Base-by-base conservation (phyloP, 176 grass and related monocot species). In the Oryza rufipogon region DNA sequence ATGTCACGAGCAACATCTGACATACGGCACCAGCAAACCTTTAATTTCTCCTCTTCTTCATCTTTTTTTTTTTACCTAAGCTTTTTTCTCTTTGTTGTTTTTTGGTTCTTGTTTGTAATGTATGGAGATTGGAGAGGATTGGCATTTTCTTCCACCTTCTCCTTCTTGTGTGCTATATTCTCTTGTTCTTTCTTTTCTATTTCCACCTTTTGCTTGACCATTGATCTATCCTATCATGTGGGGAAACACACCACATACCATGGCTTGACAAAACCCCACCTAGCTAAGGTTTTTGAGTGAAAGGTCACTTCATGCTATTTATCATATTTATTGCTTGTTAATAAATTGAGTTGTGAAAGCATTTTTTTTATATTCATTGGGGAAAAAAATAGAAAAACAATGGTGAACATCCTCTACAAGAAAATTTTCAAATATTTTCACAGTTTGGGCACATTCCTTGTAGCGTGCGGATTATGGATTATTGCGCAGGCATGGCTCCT, bases 1-100 rank as follows among this genome's bases (percentile, higher is more conserved):
- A 7, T 25, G 84, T 30, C 75, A 79, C 84, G 84, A 86, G 75
- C 39, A 0, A 33, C 20, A 33, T 79, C 83, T 86, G 83, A 79
- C 75, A 79, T 63, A 63, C 38, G 74, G 65, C 65, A 77, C 10
- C 19, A 15, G 20, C 36, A 77, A 77, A 34, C 22, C 33, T 47
- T 72, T 54, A 54, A 54, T 46, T 38, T 46, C 11, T 48, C 8
- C 14, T 5, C 9, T 14, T 38, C 13, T 68, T 16, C 6, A 0
- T 1, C 2, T 61, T 22, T 61, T 22, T 61, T 7, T 61, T 22
- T 61, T 22, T 22, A 22, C 6, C 4, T 38, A 23, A 33, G 46
- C 69, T 73, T 63, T 73, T 36, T 36, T 17, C 15, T 25, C 26
- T 32, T 11, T 46, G 52, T 10, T 81, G 15, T 0, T 73, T 73